Evolutionary conservation across 192 early-diverging fungal genomes (phyloP).

Genomic region (Geranomyces michiganensis): DNA sequence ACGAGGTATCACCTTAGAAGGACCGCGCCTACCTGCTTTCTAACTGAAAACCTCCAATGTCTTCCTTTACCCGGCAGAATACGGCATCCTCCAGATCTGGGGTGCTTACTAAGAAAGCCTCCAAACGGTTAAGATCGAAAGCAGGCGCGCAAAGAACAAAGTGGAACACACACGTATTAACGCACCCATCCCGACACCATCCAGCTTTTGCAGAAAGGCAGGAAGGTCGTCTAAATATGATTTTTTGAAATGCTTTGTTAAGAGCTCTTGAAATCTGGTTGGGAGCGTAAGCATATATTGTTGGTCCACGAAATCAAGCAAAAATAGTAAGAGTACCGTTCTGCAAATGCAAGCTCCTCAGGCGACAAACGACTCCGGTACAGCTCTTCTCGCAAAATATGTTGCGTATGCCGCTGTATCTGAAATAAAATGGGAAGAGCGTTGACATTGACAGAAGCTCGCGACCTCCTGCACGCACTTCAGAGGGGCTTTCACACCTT

Average conservation of each 20-base stretch:
- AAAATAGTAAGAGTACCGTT: conserved; percentile 21
- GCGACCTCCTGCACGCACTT: background rate
- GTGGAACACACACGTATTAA: no score
- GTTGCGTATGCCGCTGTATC: conserved; percentile 61
- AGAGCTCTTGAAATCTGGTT: conserved; percentile 55
- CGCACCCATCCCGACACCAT: conserved; percentile 48
- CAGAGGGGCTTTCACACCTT: conserved; percentile 50
- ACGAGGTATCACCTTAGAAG: no score
- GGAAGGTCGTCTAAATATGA: conserved; percentile 55
- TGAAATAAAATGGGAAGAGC: conserved; percentile 25
- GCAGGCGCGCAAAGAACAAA: no score
- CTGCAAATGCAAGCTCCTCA: conserved; percentile 47
- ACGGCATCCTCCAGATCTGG: conserved; percentile 67
- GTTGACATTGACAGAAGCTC: no score
- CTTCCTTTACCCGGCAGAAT: conserved; percentile 54
- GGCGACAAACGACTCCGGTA: conserved; percentile 48
- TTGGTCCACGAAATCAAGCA: no score
- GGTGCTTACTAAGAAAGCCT: conserved; percentile 20
- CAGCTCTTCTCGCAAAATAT: conserved; percentile 42
- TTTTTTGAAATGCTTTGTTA: conserved; percentile 49
- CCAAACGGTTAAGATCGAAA: no score
- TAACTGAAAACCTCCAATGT: conserved; percentile 58
- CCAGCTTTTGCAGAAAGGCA: conserved; percentile 53
- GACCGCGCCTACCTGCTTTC: conserved; percentile 26
- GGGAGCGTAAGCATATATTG: background rate